phyloP scores from a whole-genome alignment of 2,329 filamentous ascomycete genomes.

The Verruconis gallopava region DNA sequence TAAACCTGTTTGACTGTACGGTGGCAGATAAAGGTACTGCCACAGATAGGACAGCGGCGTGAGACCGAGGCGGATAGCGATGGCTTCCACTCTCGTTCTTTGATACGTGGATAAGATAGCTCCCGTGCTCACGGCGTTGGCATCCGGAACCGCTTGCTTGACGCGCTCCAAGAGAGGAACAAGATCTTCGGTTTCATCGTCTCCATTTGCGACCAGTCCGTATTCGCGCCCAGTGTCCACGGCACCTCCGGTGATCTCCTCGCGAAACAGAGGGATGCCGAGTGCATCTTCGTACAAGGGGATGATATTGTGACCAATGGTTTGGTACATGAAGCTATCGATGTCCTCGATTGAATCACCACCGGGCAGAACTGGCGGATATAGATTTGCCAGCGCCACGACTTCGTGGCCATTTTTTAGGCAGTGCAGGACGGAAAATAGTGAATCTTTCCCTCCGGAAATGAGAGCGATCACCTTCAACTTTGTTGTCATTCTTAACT shows the following conservation, averaged over 20 bases:
- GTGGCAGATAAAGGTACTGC: conserved; percentile 70
- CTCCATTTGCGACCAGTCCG: conserved; percentile 11
- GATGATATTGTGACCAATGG: conserved; percentile 77
- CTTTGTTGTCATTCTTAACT: too few relatives aligned
- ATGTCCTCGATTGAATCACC: conserved; percentile 48
- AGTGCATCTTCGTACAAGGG: conserved; percentile 73
- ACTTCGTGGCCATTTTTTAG: conserved; percentile 72
- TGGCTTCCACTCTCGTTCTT: conserved; percentile 85
- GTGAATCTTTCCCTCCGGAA: conserved; percentile 93
- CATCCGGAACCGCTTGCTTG: conserved; percentile 56
- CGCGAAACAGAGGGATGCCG: conserved; percentile 70
- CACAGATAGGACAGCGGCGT: conserved; percentile 77
- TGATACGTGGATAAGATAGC: conserved; percentile 94
- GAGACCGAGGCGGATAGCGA: conserved; percentile 73
- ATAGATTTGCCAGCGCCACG: conserved; percentile 78
- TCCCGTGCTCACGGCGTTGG: conserved; percentile 78
- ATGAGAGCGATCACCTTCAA: conserved; percentile 67
- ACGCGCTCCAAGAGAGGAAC: conserved; percentile 59
- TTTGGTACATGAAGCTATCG: conserved; percentile 99
- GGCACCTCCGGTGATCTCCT: conserved; percentile 59
- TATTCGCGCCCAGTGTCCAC: conserved; percentile 65
- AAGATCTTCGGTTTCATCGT: conserved; percentile 86
- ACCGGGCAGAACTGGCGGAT: conserved; percentile 39
- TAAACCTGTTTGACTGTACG: conserved; percentile 37
- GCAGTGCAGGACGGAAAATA: conserved; percentile 87